Evolutionary conservation across 2,329 filamentous ascomycete genomes (phyloP).

Genomic region (Claviceps capensis): DNA sequence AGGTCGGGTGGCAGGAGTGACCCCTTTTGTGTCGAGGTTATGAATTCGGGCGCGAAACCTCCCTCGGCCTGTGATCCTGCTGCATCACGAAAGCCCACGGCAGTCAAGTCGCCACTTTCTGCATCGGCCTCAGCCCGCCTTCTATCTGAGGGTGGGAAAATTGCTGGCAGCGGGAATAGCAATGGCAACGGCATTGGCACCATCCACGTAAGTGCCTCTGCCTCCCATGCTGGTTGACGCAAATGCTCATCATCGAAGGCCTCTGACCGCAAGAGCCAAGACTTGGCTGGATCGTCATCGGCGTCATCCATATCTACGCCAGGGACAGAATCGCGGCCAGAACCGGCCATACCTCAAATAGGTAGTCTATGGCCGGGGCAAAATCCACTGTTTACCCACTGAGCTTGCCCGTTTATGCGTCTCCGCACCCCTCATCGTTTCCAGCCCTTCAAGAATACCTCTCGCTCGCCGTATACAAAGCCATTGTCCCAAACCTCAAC

Average conservation of each 20-base stretch:
- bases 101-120: not conserved
- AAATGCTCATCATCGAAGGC: slow-evolving; percentile 1
- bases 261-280: slow-evolving; percentile 1
- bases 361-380: slow-evolving; percentile 22
- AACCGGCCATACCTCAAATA: slow-evolving; percentile 15
- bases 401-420: slow-evolving; percentile 21
- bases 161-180: slow-evolving; percentile 1
- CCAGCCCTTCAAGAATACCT: slow-evolving; percentile 23
- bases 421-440: slow-evolving; percentile 22
- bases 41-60: slow-evolving; percentile 2
- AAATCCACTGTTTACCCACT: slow-evolving; percentile 18
- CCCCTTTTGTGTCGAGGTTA: not conserved
- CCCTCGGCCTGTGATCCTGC: not conserved
- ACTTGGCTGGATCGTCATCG: not conserved
- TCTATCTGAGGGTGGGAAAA: not conserved
- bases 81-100: not conserved
- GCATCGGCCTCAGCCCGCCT: not conserved
- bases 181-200: not conserved
- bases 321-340: slow-evolving; percentile 1
- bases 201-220: not conserved
- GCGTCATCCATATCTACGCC: slow-evolving; percentile 3
- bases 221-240: not conserved
- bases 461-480: slow-evolving; percentile 20
- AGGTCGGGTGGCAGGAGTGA: too few species aligned
- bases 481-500: slow-evolving; percentile 20